These are phyloP conservation scores for Ganoderma lucidum DNA, from an alignment of 1,284 basidiomycete genomes.

Conservation along the genomic window DNA sequence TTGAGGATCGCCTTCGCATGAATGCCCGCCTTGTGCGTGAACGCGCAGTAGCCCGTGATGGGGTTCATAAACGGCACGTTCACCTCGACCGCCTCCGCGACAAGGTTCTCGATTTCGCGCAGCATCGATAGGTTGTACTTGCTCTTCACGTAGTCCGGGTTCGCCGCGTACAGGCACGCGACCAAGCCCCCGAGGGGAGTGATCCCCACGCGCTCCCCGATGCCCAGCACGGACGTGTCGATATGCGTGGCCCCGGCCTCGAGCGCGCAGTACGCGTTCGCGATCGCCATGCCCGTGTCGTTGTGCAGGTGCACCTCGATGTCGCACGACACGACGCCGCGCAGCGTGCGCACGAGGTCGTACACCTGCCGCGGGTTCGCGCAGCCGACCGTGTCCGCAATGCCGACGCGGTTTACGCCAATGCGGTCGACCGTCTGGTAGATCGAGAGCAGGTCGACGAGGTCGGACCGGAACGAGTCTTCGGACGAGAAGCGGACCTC, in stretches of 20 bases:
- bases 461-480: slow-evolving; percentile 99
- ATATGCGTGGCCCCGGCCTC: slow-evolving; percentile 99
- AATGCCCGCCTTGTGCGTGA: slow-evolving; percentile 99
- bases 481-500: slow-evolving; percentile 99
- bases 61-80: slow-evolving; percentile 98
- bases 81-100: slow-evolving; percentile 98
- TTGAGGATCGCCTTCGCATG: slow-evolving; percentile 99
- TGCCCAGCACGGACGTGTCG: slow-evolving; percentile 96
- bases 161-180: slow-evolving; percentile 94
- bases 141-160: slow-evolving; percentile 98
- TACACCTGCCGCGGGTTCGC: slow-evolving; percentile 99
- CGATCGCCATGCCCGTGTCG: slow-evolving; percentile 97
- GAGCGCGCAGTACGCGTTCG: slow-evolving; percentile 98
- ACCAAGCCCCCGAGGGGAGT: slow-evolving; percentile 97
- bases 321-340: slow-evolving; percentile 95
- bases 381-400: slow-evolving; percentile 99
- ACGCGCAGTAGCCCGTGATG: slow-evolving; percentile 98
- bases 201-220: slow-evolving; percentile 99
- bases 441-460: slow-evolving; percentile 98
- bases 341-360: slow-evolving; percentile 95
- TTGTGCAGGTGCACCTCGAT: slow-evolving; percentile 99
- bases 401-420: slow-evolving; percentile 98
- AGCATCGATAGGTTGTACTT: slow-evolving; percentile 99
- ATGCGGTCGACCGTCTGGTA: slow-evolving; percentile 99
- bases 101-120: slow-evolving; percentile 98